Base-by-base conservation (phyloP, 768 basidiomycete species). In the Boletus rex-veris region DNA sequence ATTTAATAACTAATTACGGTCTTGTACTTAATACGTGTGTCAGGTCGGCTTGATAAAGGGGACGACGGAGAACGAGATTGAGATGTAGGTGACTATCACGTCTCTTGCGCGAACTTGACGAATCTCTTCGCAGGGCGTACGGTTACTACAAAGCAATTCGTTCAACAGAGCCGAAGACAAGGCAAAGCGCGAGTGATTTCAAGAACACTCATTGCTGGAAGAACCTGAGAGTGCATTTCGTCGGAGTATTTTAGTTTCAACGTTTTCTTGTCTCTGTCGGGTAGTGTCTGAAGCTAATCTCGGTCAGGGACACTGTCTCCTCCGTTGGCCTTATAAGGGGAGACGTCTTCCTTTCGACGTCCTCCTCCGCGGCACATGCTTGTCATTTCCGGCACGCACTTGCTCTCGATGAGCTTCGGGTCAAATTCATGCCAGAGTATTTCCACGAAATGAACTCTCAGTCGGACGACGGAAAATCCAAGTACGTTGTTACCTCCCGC, bases 371-470 rank as follows among this genome's bases (percentile, higher is more conserved):
- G 1, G 10, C 26, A 31, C 46, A 54, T 43, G 50, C 59, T 11
- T 58, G 53, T 9, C 53, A 58, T 54, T 58, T 58, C 12, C 53
- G 59, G 24, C 59, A 58, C 15, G 50, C 57, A 3, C 58, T 60
- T 26, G 56, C 52, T 42, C 57, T 60, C 7, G 57, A 60, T 21
- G 58, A 58, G 26, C 46, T 31, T 35, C 56, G 57, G 10, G 58
- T 60, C 42, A 83, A 82, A 64, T 84, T 84, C 64, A 79, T 82
- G 58, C 73, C 77, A 14, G 49, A 66, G 16, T 73, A 74, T 46
- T 52, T 69, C 40, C 58, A 60, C 8, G 64, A 72, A 53, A 58
- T 58, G 55, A 71, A 62, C 37, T 43, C 54, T 5, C 57, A 50
- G 67, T 28, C 49, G 8, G 38, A 58, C 48, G 51, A 46, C 15